phyloP scores from a whole-genome alignment of 176 grass and related monocot species.

The Aechmea fasciata region DNA sequence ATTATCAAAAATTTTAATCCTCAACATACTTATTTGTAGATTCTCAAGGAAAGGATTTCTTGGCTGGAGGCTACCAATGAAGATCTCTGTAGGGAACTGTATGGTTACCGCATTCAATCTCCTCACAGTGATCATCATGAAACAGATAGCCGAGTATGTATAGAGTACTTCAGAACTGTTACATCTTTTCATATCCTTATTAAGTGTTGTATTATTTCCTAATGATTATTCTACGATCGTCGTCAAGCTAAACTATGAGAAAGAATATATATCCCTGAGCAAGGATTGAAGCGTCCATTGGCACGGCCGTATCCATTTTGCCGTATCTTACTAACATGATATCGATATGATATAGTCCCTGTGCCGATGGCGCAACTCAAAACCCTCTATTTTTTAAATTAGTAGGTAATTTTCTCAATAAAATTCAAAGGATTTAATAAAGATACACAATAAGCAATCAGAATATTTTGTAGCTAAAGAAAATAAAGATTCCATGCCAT shows the following conservation, averaged over 20 bases:
- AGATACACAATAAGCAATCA: too few relatives aligned
- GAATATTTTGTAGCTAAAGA: too few relatives aligned
- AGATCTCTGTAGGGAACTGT: slow-evolving; percentile 76
- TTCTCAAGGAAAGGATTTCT: slow-evolving; percentile 80
- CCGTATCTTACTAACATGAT: too few relatives aligned
- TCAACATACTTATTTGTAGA: slow-evolving; percentile 28
- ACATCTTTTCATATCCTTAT: slow-evolving; percentile 11
- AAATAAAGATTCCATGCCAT: too few relatives aligned
- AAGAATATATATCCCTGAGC: neutral
- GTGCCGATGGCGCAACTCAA: too few relatives aligned
- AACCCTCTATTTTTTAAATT: too few relatives aligned
- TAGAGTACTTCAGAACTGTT: neutral
- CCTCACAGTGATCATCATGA: slow-evolving; percentile 42
- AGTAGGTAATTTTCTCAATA: too few relatives aligned
- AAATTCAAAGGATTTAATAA: too few relatives aligned
- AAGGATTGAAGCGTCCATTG: too few relatives aligned
- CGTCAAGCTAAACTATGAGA: neutral
- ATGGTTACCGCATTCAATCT: slow-evolving; percentile 35
- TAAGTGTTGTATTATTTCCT: slow-evolving; percentile 15
- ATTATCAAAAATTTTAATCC: neutral
- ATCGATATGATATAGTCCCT: too few relatives aligned
- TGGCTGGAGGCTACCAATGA: slow-evolving; percentile 93
- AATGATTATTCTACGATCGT: too few relatives aligned
- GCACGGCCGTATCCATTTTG: too few relatives aligned
- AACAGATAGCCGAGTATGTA: slow-evolving; percentile 62